These are phyloP conservation scores for Hygrophoropsis aurantiaca DNA, from an alignment of 768 basidiomycete species.

Conservation along the genomic window DNA sequence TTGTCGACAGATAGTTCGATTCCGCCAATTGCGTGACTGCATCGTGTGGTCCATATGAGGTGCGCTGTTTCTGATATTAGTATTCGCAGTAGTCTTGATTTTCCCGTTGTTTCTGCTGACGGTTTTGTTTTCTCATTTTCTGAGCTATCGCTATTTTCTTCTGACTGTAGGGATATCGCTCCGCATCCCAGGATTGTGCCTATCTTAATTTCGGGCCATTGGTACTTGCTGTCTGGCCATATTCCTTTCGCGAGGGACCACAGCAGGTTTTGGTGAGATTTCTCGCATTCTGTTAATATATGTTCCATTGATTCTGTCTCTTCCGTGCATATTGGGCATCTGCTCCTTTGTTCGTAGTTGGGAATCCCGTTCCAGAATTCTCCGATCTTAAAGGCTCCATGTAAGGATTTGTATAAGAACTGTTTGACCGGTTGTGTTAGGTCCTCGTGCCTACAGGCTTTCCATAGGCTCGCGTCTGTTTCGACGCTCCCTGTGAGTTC, in stretches of 20 bases:
- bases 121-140: background rate
- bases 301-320: slow-evolving; percentile 30
- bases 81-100: slow-evolving; percentile 19
- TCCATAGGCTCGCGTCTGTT: slow-evolving; percentile 13
- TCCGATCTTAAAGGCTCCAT: slow-evolving; percentile 21
- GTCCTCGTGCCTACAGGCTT: slow-evolving; percentile 4
- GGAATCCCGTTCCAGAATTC: slow-evolving; percentile 24
- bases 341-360: slow-evolving; percentile 3
- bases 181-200: slow-evolving; percentile 22
- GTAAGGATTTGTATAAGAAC: slow-evolving; percentile 25
- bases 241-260: slow-evolving; percentile 22
- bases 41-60: slow-evolving; percentile 29
- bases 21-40: slow-evolving; percentile 20
- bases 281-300: slow-evolving; percentile 25
- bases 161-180: no score
- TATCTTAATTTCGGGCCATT: slow-evolving; percentile 9
- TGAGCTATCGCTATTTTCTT: no score
- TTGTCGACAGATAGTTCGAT: background rate
- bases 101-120: no score
- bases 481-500: background rate
- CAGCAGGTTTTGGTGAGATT: slow-evolving; percentile 12
- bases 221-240: slow-evolving; percentile 13
- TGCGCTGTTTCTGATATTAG: slow-evolving; percentile 27
- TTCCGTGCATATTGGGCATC: slow-evolving; percentile 12
- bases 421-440: slow-evolving; percentile 6